Evolutionary conservation across 805 yeast species (phyloP).

Genomic region (Yarrowia sp.): DNA sequence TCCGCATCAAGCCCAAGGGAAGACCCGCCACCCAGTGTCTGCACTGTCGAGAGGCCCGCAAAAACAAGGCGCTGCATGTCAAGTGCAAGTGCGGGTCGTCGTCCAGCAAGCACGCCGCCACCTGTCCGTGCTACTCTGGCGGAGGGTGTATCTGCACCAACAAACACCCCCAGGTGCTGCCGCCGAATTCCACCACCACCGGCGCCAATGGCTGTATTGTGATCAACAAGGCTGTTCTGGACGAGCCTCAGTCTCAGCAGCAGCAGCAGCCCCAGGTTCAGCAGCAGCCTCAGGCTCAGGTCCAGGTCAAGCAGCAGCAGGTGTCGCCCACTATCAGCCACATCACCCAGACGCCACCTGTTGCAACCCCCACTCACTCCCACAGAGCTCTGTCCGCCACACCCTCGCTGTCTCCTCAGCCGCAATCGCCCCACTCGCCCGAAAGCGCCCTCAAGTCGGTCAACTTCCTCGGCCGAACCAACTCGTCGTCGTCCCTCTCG

Average conservation of each 20-base stretch:
- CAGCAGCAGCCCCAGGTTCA: neutral
- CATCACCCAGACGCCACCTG: neutral
- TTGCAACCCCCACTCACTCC: neutral
- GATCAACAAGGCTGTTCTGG: conserved; percentile 5
- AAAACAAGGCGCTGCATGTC: conserved; percentile 32
- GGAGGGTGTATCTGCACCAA: conserved; percentile 23
- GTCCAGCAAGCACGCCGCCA: conserved; percentile 27
- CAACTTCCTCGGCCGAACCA: conserved; percentile 14
- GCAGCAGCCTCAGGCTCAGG: neutral
- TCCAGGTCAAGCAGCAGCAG: neutral
- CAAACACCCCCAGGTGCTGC: conserved; percentile 21
- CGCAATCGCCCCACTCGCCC: conserved; percentile 15
- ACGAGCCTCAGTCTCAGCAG: neutral
- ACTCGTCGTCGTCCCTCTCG: conserved; percentile 19
- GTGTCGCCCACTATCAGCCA: neutral
- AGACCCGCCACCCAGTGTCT: conserved; percentile 90
- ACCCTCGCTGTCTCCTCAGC: conserved; percentile 9
- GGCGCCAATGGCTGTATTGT: conserved; percentile 30
- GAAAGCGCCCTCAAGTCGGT: conserved; percentile 1
- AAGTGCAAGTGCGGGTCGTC: conserved; percentile 39
- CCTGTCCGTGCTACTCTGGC: conserved; percentile 33
- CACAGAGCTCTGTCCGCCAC: neutral
- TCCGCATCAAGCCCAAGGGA: conserved; percentile 95
- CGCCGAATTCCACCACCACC: conserved; percentile 14
- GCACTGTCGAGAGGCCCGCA: conserved; percentile 54